phyloP scores from a whole-genome alignment of 345 rosid genomes.

The Arabidopsis arenosa region DNA sequence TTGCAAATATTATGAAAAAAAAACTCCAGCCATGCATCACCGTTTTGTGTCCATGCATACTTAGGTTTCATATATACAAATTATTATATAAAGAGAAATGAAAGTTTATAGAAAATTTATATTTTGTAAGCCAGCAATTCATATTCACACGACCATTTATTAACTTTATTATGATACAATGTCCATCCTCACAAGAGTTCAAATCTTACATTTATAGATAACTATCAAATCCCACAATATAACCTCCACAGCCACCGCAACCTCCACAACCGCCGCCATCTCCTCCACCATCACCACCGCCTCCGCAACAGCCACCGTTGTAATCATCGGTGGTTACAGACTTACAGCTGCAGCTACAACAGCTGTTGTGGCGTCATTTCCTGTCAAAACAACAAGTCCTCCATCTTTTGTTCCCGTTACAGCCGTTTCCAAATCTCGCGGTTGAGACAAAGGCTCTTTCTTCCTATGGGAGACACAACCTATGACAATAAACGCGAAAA shows the following conservation, averaged over 20 bases:
- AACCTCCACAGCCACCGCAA: slow-evolving; percentile 39
- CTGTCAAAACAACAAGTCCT: slow-evolving; percentile 36
- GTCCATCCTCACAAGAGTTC: neutral
- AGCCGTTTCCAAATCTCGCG: slow-evolving; percentile 36
- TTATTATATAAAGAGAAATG: neutral
- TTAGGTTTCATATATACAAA: neutral
- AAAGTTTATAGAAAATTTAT: neutral
- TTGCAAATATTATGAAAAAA: no score
- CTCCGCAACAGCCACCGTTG: slow-evolving; percentile 12
- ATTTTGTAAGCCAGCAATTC: neutral
- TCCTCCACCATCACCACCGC: neutral
- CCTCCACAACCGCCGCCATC: slow-evolving; percentile 33
- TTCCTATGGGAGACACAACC: neutral
- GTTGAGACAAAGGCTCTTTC: slow-evolving; percentile 15
- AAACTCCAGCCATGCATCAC: no score
- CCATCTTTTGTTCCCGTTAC: slow-evolving; percentile 35
- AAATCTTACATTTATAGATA: neutral
- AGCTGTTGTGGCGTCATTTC: slow-evolving; percentile 19
- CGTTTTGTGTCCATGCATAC: neutral
- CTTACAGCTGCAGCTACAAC: slow-evolving; percentile 23
- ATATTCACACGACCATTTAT: neutral
- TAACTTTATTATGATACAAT: neutral
- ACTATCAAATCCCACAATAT: neutral
- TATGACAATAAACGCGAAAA: neutral
- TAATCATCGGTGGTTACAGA: neutral